Evolutionary conservation across 192 early-diverging fungal genomes (phyloP).

Genomic region (Dissophora ornata): DNA sequence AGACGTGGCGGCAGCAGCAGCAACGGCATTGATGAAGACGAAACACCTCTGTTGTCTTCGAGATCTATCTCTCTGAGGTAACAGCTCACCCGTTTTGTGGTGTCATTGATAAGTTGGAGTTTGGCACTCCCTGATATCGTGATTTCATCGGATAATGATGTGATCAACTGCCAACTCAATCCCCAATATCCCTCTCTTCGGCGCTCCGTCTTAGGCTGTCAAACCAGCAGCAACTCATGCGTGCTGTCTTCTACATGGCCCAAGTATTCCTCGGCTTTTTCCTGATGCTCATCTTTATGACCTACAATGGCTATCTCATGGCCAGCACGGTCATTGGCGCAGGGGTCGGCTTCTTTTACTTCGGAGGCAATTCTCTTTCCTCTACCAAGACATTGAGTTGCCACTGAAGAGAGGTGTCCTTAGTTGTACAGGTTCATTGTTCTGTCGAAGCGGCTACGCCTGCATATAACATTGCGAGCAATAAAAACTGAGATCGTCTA

Average conservation of each 20-base stretch:
- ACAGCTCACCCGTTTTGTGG: too few species aligned
- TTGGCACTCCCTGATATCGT: too few species aligned
- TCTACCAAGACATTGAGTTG: constrained; percentile 45
- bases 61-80: constrained; percentile 17
- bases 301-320: constrained; percentile 84
- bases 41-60: constrained; percentile 28
- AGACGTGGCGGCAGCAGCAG: constrained; percentile 18
- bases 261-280: constrained; percentile 77
- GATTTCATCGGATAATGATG: constrained; percentile 1
- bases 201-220: constrained; percentile 43
- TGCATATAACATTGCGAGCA: too few species aligned
- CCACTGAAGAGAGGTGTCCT: constrained; percentile 28
- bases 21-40: constrained; percentile 16
- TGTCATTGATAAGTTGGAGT: too few species aligned
- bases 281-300: constrained; percentile 88
- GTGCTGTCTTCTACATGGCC: constrained; percentile 73
- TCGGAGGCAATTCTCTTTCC: constrained; percentile 43
- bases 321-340: constrained; percentile 74
- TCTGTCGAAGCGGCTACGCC: too few species aligned
- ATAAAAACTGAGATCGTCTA: too few species aligned
- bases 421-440: too few species aligned
- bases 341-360: constrained; percentile 64
- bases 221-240: constrained; percentile 62
- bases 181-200: constrained; percentile 23
- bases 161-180: too few species aligned